Conservation (phyloP, 352 stramenopile genomes). For the Phytophthora tubulina region DNA sequence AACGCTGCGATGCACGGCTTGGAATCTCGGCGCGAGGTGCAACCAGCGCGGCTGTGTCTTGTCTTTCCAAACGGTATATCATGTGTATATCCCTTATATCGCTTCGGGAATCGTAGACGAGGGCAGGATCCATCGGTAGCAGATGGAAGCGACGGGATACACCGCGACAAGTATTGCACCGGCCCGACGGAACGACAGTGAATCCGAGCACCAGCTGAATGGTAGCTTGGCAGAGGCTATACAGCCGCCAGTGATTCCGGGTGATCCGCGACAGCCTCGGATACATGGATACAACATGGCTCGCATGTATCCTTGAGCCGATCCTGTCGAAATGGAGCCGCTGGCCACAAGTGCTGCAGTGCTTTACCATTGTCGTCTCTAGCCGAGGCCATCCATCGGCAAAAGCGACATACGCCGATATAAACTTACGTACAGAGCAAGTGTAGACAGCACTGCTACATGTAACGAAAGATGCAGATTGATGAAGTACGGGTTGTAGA, state of each 20-base stretch:
- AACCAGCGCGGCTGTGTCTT: neutral
- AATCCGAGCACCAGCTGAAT: constrained; percentile 18
- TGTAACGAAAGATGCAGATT: neutral
- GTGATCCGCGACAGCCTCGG: constrained; percentile 28
- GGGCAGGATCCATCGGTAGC: constrained; percentile 26
- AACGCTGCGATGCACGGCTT: neutral
- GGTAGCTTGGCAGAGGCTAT: constrained; percentile 2
- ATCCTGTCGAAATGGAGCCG: constrained; percentile 21
- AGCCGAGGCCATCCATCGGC: neutral
- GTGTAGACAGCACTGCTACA: neutral
- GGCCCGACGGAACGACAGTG: constrained; percentile 20
- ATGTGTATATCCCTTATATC: constrained; percentile 42
- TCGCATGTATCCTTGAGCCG: constrained; percentile 36
- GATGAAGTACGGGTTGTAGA: constrained; percentile 1
- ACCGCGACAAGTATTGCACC: constrained; percentile 9
- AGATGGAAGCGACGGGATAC: constrained; percentile 31
- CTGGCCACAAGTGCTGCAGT: constrained; percentile 11
- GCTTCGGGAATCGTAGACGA: constrained; percentile 29
- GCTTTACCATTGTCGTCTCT: neutral
- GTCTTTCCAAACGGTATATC: constrained; percentile 1
- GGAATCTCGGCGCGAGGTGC: constrained; percentile 8
- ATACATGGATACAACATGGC: constrained; percentile 32
- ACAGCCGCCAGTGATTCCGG: constrained; percentile 11
- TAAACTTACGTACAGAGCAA: neutral
- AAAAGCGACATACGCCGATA: neutral